Conservation (phyloP, 306 rosid genomes). For the Quercus variabilis region DNA sequence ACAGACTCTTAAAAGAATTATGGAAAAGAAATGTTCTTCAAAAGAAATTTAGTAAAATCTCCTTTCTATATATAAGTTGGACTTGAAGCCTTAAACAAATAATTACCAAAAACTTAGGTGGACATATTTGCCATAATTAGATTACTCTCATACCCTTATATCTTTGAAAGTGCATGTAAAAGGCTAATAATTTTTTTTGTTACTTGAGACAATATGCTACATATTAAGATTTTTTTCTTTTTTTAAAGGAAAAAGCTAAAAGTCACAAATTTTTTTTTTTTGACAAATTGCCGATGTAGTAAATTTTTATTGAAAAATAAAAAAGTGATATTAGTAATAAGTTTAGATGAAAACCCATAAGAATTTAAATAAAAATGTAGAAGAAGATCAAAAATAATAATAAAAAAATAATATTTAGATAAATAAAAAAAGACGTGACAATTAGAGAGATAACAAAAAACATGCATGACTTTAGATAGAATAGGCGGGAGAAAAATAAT, state of each 20-base stretch:
- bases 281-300: accelerated
- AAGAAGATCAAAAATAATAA: too few species aligned
- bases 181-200: background rate
- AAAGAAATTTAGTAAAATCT: slow-evolving; percentile 3
- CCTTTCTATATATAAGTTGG: background rate
- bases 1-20: slow-evolving; percentile 13
- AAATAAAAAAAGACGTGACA: too few species aligned
- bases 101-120: background rate
- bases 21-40: background rate
- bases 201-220: background rate
- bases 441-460: too few species aligned
- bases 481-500: too few species aligned
- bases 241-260: background rate
- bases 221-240: background rate
- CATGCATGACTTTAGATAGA: too few species aligned
- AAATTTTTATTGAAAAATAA: too few species aligned
- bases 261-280: too few species aligned
- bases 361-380: too few species aligned
- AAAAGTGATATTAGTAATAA: too few species aligned
- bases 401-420: too few species aligned
- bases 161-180: background rate
- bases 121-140: background rate
- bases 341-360: too few species aligned
- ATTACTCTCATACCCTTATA: background rate
- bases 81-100: background rate